Evolutionary conservation across 208 protist genomes (phyloP), one percentile per base, ranked within the genome.

Genomic region (Tritrichomonas foetus): DNA sequence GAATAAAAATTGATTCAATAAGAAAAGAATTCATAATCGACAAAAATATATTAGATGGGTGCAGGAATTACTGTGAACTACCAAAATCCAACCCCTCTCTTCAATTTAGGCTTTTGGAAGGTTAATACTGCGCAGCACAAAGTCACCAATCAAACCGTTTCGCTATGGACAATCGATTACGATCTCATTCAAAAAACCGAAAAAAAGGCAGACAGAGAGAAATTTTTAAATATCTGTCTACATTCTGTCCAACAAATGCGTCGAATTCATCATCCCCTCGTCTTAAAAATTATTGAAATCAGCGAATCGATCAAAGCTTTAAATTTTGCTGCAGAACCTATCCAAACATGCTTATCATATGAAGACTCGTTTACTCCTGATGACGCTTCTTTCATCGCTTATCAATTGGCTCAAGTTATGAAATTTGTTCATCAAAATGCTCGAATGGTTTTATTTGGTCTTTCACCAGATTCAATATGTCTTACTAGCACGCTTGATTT

Each of bases 51-150:
- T 25, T 41, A 61, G n/a, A 69, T 69, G 64, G 64, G 64, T n/a
- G 64, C 64, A 69, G 64, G 64, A 69, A 69, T 69, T 69, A 33
- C 64, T n/a, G 64, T 69, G n/a, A 69, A 69, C n/a, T 69, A 69
- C n/a, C 11, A 33, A 30, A n/a, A 69, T 69, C 8, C 8, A 69
- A 25, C n/a, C 11, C 64, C 64, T n/a, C 5, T 69, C 13, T 69
- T 69, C n/a, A 30, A 69, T 33, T 5, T 25, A 30, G 11, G 22
- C 13, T 69, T 16, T 69, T 69, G 64, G 64, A 69, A 69, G n/a
- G 64, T 69, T n/a, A 69, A 25, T 69, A 16, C 20, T 69, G 64
- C 64, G 13, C 11, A 69, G 64, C 64, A 69, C n/a, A 69, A 69
- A 69, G n/a, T 25, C 5, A 69, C 64, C 13, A 33, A 33, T 5